A percentile compares a stretch with the other conserved stretches of the same genome.
phyloP scores from a whole-genome alignment of 2,329 filamentous ascomycete species.

The Emmonsia crescens region DNA sequence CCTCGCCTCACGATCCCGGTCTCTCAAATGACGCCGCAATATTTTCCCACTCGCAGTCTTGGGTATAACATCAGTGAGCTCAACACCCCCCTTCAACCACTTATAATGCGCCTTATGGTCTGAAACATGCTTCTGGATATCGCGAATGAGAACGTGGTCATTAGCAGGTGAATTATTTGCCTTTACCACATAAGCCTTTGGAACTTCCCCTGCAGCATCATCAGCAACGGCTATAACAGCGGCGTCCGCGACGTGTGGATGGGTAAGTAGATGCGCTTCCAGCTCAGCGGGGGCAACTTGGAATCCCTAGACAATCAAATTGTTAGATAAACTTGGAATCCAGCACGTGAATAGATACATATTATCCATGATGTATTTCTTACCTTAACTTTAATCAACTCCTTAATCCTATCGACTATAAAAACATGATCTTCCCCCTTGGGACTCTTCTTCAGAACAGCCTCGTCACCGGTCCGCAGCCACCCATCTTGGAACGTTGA shows the following conservation, averaged over 20 bases:
- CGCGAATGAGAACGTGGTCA: constrained; percentile 14
- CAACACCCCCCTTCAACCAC: constrained; percentile 34
- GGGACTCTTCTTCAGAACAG: constrained; percentile 10
- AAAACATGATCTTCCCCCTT: constrained; percentile 24
- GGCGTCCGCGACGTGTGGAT: constrained; percentile 33
- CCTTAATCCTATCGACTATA: constrained; percentile 32
- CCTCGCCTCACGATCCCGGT: constrained; percentile 15
- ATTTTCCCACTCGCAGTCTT: constrained; percentile 41
- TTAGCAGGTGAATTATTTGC: constrained; percentile 20
- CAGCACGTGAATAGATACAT: neutral
- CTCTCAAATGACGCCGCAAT: constrained; percentile 34
- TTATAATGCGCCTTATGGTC: constrained; percentile 32
- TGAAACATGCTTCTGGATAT: constrained; percentile 24
- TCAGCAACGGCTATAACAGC: constrained; percentile 43
- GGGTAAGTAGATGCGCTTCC: constrained; percentile 34
- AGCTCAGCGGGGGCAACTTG: constrained; percentile 42
- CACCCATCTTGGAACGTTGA: constrained; percentile 51
- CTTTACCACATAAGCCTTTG: constrained; percentile 52
- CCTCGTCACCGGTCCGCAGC: constrained; percentile 20
- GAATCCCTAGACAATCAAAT: constrained; percentile 25
- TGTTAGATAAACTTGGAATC: neutral
- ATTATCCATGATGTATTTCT: neutral
- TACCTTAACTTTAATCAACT: constrained; percentile 20
- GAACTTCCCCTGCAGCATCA: constrained; percentile 49
- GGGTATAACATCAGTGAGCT: constrained; percentile 35